Base-by-base conservation (phyloP, 495 filamentous ascomycete species). In the Neurospora sp. region DNA sequence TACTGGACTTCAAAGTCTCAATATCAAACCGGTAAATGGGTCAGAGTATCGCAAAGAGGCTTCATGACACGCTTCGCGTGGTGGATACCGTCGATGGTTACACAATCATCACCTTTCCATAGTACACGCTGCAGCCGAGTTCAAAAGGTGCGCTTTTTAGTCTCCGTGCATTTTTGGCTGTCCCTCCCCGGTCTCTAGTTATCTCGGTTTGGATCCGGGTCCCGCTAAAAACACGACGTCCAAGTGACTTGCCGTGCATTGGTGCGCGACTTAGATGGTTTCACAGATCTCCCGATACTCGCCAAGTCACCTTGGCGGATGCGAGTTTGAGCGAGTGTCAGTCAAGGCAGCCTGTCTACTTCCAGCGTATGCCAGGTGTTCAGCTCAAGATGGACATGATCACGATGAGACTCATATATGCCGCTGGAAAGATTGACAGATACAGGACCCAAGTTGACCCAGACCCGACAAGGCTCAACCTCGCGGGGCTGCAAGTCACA, bases 41-140 rank as follows among this genome's bases (percentile, higher is more conserved):
- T 31, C 53, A 31, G 22, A 22, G 3, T 16, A 61, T 35, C 53
- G 14, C 53, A 35, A 53, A 27, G 22, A 35, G 48, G 48, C 22
- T 16, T 61, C 38, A 35, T 20, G 48, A 42, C 22, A 68, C 27
- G 53, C 53, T 61, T 61, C 53, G 53, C 53, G 12, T 70, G 72
- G 40, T 39, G 38, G 3, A 74, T 71, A 73, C 73, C 41, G 75
- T 71, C 73, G 69, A 40, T 7, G 70, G 73, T 76, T 69, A 73
- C 75, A 76, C 73, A 59, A 40, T 4, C 14, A 61, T 9, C 12
- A 35, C 14, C 27, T 35, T 61, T 61, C 53, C 27, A 61, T 14
- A 18, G 22, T 39, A 70, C 27, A 38, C 37, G 44, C 72, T 66
- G 44, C 72, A 53, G 42, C 38, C 18, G 41, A 71, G 16, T 35